Percentiles rank a stretch among this genome's conserved stretches.
phyloP scores from a whole-genome alignment of 805 yeast species.

The Candida coleopterorum region DNA sequence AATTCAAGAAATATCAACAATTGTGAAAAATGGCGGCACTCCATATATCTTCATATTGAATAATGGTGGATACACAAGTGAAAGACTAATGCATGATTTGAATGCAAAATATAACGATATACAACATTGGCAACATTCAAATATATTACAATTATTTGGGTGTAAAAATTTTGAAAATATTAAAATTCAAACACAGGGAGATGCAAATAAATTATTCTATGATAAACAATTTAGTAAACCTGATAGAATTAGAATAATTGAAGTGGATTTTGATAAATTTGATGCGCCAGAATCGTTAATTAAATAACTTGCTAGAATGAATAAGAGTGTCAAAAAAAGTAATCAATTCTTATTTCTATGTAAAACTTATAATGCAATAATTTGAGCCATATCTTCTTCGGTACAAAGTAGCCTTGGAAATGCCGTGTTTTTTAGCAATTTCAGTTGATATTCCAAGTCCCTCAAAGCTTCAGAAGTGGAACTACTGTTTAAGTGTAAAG shows the following conservation, averaged over 20 bases:
- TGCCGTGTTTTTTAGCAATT: too few species aligned
- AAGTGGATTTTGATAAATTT: conserved; percentile 62
- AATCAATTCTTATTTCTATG: too few species aligned
- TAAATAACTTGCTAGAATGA: conserved; percentile 20
- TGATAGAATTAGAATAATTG: conserved; percentile 60
- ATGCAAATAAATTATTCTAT: conserved; percentile 47
- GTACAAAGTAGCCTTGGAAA: too few species aligned
- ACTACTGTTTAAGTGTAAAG: too few species aligned
- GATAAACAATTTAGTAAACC: conserved; percentile 47
- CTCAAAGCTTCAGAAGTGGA: too few species aligned
- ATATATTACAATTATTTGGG: conserved; percentile 54
- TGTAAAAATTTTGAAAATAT: conserved; percentile 52
- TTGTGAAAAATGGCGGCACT: conserved; percentile 60
- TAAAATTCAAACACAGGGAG: conserved; percentile 53
- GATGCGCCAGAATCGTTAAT: conserved; percentile 64
- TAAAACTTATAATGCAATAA: too few species aligned
- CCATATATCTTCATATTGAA: conserved; percentile 68
- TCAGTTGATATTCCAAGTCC: too few species aligned
- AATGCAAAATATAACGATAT: conserved; percentile 61
- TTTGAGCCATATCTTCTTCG: too few species aligned
- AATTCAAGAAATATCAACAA: conserved; percentile 67
- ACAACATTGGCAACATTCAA: conserved; percentile 65
- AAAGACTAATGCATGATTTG: conserved; percentile 68
- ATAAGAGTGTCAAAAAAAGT: too few species aligned
- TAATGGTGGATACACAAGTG: conserved; percentile 73